Evolutionary conservation across 306 rosid species (phyloP), one percentile per base, ranked within the genome.

Genomic region (Lagenaria siceraria): DNA sequence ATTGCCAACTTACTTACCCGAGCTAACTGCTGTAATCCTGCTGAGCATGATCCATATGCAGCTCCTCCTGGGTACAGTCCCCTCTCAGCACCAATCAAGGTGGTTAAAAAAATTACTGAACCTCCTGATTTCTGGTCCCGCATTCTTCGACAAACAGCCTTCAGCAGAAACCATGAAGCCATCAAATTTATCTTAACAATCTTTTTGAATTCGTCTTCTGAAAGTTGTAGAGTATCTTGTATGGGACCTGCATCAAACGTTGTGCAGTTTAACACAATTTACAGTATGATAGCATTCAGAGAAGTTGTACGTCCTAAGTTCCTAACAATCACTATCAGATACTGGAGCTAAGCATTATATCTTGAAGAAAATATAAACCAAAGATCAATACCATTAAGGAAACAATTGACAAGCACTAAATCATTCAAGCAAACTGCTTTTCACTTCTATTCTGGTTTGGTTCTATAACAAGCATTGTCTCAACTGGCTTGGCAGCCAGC

Each of bases 41-140:
- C 98, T 29, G 83, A 75, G 76, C 86, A 81, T 6, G 95, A 85
- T 71, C 89, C 93, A 76, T 83, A 90, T 5, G 93, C 90, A 21
- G 95, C 90, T 78, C 90, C 90, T 43, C 98, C 97, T 0, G 85
- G 87, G 82, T 94, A 85, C 63, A 94, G 59, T 25, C 96, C 97
- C 79, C 98, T 89, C 77, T 89, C 90, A 15, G 88, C 80, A 63
- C 98, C 98, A 38, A 77, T 42, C 2, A 94, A 82, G 4, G 96
- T 83, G 18, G 96, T 87, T 58, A 92, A 10, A 40, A 92, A 81
- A 48, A 94, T 63, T 36, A 94, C 82, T 74, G 98, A 94, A n/a
- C 98, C 98, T 59, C 95, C 97, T 1, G 81, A 77, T 40, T 90
- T 84, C 15, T 84, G 84, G 60, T 87, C 86, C 63, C 89, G 79